Conservation (phyloP, 345 rosid genomes). For the Stellera chamaejasme region DNA sequence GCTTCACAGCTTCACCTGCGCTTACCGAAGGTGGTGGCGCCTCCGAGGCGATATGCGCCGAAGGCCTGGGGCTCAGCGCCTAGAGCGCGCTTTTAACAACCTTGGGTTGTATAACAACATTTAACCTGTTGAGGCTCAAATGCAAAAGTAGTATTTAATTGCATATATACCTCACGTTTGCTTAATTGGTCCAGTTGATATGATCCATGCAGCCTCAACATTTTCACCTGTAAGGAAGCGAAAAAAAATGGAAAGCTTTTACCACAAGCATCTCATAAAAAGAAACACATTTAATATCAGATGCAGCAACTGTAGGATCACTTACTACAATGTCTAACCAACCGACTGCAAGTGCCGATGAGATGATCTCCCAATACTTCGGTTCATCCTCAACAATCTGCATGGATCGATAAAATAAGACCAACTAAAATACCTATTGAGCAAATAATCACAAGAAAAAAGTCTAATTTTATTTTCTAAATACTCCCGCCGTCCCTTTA, state of each 20-base stretch:
- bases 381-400: constrained; percentile 77
- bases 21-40: too few species aligned
- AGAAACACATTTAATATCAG: constrained; percentile 6
- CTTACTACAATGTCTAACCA: constrained; percentile 89
- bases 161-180: constrained; percentile 66
- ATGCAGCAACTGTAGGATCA: background rate
- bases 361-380: constrained; percentile 76
- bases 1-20: too few species aligned
- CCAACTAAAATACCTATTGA: background rate
- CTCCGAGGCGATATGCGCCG: too few species aligned
- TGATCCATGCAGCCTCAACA: constrained; percentile 85
- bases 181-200: constrained; percentile 88
- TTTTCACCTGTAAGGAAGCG: constrained; percentile 53
- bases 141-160: constrained; percentile 7
- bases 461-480: background rate
- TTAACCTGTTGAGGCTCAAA: constrained; percentile 1
- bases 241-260: background rate
- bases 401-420: constrained; percentile 9
- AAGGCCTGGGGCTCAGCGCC: too few species aligned
- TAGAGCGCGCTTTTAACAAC: too few species aligned
- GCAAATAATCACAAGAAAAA: background rate
- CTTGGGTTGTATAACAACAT: background rate
- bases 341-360: constrained; percentile 80
- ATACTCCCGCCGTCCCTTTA: too few species aligned
- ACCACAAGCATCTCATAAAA: constrained; percentile 1